These are phyloP conservation scores for Picea engelmannii DNA, from an alignment of 83 land plant genomes.

Conservation along the genomic window DNA sequence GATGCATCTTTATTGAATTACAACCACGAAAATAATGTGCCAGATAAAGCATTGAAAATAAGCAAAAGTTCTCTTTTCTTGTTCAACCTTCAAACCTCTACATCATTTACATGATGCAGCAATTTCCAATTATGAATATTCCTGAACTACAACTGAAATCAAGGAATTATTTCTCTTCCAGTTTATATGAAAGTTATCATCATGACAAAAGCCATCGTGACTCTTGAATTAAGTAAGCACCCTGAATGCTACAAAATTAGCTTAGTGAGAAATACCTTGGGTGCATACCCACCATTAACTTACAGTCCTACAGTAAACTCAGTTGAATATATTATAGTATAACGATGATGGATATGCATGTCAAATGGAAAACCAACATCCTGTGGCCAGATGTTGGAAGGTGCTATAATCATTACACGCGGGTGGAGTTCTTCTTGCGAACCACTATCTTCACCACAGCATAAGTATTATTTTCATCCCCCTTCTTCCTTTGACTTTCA, in stretches of 20 bases:
- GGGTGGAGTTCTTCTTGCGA: no score
- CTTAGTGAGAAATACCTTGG: background rate
- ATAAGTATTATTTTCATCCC: no score
- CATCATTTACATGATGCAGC: background rate
- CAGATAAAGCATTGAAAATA: background rate
- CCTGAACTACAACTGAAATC: background rate
- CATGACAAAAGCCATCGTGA: background rate
- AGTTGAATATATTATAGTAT: background rate
- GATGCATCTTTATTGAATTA: background rate
- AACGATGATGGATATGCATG: background rate
- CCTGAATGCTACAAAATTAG: background rate
- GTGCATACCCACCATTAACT: background rate
- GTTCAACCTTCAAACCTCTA: background rate
- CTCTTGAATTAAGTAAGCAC: background rate
- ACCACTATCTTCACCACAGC: no score
- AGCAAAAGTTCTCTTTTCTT: background rate
- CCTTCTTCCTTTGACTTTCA: no score
- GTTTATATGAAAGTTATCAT: background rate
- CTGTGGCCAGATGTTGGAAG: background rate
- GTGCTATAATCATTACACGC: no score
- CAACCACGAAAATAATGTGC: no score
- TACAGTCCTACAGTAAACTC: background rate
- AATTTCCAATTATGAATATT: no score
- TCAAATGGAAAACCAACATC: no score
- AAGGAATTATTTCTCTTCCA: background rate